These are phyloP conservation scores for Zopfia rhizophila DNA, from an alignment of 2,329 filamentous ascomycete species.

Conservation along the genomic window DNA sequence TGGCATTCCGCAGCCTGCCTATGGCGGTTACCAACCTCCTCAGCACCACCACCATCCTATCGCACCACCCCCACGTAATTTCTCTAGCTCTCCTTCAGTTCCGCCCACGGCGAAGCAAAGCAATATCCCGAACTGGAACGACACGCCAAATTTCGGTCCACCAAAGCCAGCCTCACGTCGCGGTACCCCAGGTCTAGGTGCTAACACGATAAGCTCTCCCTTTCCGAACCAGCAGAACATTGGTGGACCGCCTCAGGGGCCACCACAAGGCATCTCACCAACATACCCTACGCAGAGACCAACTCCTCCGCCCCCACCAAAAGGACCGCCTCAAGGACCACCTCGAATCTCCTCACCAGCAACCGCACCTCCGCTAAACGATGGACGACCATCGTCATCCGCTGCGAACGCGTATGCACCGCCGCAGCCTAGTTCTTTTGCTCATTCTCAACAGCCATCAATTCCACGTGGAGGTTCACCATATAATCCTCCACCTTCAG, in stretches of 20 bases:
- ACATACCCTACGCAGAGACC: constrained; percentile 70
- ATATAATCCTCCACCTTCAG: constrained; percentile 84
- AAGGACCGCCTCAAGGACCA: constrained; percentile 66
- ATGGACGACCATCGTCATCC: constrained; percentile 63
- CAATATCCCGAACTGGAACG: constrained; percentile 89
- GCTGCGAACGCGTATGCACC: constrained; percentile 73
- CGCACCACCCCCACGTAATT: constrained; percentile 72
- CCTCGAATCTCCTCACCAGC: constrained; percentile 74
- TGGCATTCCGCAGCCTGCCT: constrained; percentile 46
- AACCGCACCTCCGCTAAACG: constrained; percentile 58
- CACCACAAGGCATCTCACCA: constrained; percentile 66
- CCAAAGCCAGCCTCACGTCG: constrained; percentile 77
- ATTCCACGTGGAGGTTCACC: constrained; percentile 82
- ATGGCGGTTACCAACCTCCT: constrained; percentile 58
- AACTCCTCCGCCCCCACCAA: constrained; percentile 83
- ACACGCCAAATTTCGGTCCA: constrained; percentile 80
- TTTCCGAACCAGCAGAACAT: constrained; percentile 72
- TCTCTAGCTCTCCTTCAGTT: constrained; percentile 71
- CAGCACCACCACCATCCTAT: constrained; percentile 54
- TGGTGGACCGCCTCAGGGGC: constrained; percentile 60
- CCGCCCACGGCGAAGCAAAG: constrained; percentile 76
- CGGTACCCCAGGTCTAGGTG: constrained; percentile 73
- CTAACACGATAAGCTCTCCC: constrained; percentile 75
- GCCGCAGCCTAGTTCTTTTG: constrained; percentile 54
- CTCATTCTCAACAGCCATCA: constrained; percentile 64